Evolutionary conservation across 1,284 basidiomycete species (phyloP).

Genomic region (Microbotryum scabiosae): DNA sequence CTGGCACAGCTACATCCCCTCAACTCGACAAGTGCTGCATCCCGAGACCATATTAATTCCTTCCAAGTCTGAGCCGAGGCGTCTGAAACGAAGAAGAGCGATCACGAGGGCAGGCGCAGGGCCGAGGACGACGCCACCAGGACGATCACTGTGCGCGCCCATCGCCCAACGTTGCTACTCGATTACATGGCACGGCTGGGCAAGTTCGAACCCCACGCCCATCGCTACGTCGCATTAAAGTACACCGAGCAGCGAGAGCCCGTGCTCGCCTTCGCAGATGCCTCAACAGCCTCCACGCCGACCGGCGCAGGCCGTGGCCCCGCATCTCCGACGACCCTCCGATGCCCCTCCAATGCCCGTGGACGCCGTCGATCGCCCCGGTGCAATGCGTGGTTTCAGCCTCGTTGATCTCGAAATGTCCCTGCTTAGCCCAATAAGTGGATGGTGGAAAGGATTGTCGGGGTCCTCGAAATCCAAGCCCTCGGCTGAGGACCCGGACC

Average conservation of each 20-base stretch:
- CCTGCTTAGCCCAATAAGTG: not conserved
- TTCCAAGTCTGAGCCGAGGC: no score
- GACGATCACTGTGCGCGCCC: no score
- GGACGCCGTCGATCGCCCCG: not conserved
- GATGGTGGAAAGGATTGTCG: not conserved
- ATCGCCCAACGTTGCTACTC: not conserved
- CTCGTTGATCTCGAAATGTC: slow-evolving; percentile 5
- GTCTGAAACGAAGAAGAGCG: no score
- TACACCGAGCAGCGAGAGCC: not conserved
- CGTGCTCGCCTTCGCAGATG: not conserved
- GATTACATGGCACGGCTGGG: slow-evolving; percentile 5
- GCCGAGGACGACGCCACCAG: no score
- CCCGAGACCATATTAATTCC: no score
- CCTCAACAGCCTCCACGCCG: not conserved
- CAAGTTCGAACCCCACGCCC: slow-evolving; percentile 1
- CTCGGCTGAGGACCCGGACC: not conserved
- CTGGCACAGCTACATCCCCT: no score
- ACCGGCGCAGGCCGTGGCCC: not conserved
- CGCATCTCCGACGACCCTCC: not conserved
- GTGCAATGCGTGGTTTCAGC: not conserved
- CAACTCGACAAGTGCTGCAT: no score
- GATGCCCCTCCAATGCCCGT: no score
- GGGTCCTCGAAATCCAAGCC: not conserved
- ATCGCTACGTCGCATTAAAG: not conserved
- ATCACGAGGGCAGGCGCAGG: no score